Conservation (phyloP, 2,329 filamentous ascomycete genomes). For the Epichloe baconii region DNA sequence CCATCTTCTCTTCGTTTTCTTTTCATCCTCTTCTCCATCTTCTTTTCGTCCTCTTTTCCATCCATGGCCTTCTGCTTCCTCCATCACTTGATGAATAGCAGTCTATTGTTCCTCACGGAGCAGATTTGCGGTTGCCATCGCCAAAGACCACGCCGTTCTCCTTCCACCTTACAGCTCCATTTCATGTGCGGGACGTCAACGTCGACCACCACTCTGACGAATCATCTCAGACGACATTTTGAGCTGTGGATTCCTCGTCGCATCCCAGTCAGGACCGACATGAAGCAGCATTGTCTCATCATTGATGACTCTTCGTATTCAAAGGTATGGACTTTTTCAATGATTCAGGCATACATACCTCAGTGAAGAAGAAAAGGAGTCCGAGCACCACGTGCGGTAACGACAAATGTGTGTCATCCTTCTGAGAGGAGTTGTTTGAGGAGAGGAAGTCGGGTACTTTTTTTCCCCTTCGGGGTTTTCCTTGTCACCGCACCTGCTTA, state of each 20-base stretch:
- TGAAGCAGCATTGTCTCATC: not conserved
- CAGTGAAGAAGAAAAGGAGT: not conserved
- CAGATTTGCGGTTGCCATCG: not conserved
- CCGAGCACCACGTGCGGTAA: not conserved
- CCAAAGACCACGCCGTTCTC: not conserved
- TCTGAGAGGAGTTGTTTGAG: constrained; percentile 4
- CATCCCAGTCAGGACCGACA: not conserved
- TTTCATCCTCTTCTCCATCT: not conserved
- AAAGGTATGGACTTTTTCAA: too few species aligned
- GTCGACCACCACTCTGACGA: not conserved
- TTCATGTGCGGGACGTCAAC: not conserved
- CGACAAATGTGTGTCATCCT: not conserved
- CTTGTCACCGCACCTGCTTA: constrained; percentile 5
- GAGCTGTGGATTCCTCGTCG: not conserved
- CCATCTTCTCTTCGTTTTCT: not conserved
- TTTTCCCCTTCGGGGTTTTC: constrained; percentile 6
- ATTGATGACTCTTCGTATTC: not conserved
- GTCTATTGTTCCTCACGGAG: not conserved
- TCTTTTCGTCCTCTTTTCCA: not conserved
- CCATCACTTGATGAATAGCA: not conserved
- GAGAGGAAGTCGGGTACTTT: constrained; percentile 5
- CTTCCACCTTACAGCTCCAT: not conserved
- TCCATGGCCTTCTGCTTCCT: not conserved
- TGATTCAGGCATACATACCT: not conserved
- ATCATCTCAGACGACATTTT: constrained; percentile 1